Evolutionary conservation across 1,284 basidiomycete genomes (phyloP), one percentile per base, ranked within the genome.

Genomic region (Butyriboletus appendiculatus): DNA sequence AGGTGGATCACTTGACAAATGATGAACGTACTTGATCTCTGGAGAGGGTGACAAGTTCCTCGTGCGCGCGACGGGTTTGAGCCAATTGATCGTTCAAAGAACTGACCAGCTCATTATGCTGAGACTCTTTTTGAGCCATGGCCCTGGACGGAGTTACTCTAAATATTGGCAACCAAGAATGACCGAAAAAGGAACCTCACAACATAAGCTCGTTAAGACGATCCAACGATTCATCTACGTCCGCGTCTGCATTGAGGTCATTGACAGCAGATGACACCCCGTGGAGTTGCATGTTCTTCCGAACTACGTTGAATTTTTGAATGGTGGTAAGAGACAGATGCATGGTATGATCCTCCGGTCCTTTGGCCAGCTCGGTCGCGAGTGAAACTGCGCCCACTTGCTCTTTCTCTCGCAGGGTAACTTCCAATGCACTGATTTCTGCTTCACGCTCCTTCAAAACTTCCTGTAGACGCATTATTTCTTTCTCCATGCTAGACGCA

Each of bases 81-180:
- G 60, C 66, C 10, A 96, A 76, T 64, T 95, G 82, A 14, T 74
- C 69, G 33, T 84, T 83, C 55, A 96, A 77, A n/a, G 74, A 74
- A 44, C 91, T 84, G 15, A 94, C 85, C 26, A 79, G 66, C 64
- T 95, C 91, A 22, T 84, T 83, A 70, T 96, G 93, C 45, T 83
- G 77, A 2, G 90, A 90, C 71, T 97, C 94, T 69, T 96, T 96
- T 75, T 93, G 89, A 3, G 94, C 94, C 94, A 97, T 96, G 1
- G 94, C 92, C 55, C 92, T 93, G 53, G 48, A 51, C 35, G 39
- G 40, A 58, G 32, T 43, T 28, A 34, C 22, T 48, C 28, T 53
- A 5, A 45, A 54, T 50, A 45, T 56, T 39, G 43, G 56, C n/a
- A 43, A 48, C 30, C 47, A 45, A 24, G 33, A 42, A 53, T 42